Percentiles rank a stretch among this genome's conserved stretches.
phyloP scores from a whole-genome alignment of 257 asterid species.

The Solanum neorickii region DNA sequence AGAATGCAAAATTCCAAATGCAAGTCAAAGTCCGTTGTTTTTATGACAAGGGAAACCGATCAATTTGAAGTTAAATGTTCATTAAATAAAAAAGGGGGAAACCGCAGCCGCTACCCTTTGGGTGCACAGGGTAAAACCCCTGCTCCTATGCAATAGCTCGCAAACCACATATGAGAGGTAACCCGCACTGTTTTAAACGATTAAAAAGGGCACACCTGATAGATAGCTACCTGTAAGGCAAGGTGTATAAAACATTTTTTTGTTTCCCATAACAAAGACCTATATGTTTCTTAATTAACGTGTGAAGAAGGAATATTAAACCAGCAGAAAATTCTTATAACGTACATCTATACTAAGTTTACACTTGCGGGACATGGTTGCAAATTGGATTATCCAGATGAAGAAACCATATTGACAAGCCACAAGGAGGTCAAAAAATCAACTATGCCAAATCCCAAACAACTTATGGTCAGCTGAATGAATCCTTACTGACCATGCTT shows the following conservation, averaged over 20 bases:
- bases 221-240: neutral
- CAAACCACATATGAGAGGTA: too few relatives aligned
- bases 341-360: neutral
- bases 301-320: neutral
- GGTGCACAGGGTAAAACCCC: too few relatives aligned
- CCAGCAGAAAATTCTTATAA: neutral
- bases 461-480: neutral
- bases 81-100: too few relatives aligned
- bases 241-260: neutral
- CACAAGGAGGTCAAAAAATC: neutral
- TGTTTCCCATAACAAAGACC: neutral
- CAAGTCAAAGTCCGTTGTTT: neutral
- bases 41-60: too few relatives aligned
- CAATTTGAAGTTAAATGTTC: too few relatives aligned
- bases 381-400: neutral
- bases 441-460: neutral
- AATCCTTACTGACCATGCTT: neutral
- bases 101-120: too few relatives aligned
- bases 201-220: neutral
- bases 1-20: neutral
- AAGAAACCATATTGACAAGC: neutral
- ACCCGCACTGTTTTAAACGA: neutral
- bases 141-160: too few relatives aligned
- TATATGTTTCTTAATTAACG: neutral
- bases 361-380: neutral